These are phyloP conservation scores for Septoria linicola DNA, from an alignment of 2,329 filamentous ascomycete genomes.

Conservation along the genomic window DNA sequence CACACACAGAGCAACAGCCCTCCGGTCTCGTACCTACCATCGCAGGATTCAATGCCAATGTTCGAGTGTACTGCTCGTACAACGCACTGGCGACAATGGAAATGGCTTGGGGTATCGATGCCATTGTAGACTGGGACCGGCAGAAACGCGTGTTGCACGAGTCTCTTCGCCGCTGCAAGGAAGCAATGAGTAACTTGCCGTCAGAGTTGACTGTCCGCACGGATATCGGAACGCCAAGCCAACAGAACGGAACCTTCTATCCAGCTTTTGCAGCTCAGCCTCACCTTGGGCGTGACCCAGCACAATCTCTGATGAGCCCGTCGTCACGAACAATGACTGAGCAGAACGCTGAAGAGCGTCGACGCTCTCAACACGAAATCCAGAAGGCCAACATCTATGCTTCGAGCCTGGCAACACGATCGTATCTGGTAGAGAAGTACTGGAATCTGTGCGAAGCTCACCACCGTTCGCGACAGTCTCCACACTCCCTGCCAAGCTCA, in stretches of 20 bases:
- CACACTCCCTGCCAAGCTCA: slow-evolving; percentile 40
- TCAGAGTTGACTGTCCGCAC: slow-evolving; percentile 62
- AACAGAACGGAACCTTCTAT: slow-evolving; percentile 30
- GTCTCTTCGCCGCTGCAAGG: slow-evolving; percentile 68
- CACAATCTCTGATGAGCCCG: slow-evolving; percentile 37
- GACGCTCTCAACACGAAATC: slow-evolving; percentile 73
- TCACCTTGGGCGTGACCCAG: slow-evolving; percentile 29
- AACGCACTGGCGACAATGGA: slow-evolving; percentile 76
- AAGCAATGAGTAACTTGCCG: slow-evolving; percentile 66
- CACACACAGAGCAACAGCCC: slow-evolving; percentile 69
- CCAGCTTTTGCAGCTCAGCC: slow-evolving; percentile 26
- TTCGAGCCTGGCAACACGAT: slow-evolving; percentile 76
- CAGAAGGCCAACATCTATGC: slow-evolving; percentile 89
- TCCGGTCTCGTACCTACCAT: slow-evolving; percentile 67
- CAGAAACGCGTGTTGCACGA: slow-evolving; percentile 72
- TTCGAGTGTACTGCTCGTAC: slow-evolving; percentile 77
- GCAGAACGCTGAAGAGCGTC: slow-evolving; percentile 42
- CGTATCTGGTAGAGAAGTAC: slow-evolving; percentile 83
- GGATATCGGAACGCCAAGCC: slow-evolving; percentile 39
- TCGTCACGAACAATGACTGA: slow-evolving; percentile 32
- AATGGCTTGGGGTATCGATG: slow-evolving; percentile 75
- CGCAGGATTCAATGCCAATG: slow-evolving; percentile 76
- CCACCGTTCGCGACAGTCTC: slow-evolving; percentile 36
- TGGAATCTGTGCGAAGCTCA: slow-evolving; percentile 72
- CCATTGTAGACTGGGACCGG: slow-evolving; percentile 72